phyloP scores from a whole-genome alignment of 2,329 filamentous ascomycete species.

The Pestalotiopsis sp. region DNA sequence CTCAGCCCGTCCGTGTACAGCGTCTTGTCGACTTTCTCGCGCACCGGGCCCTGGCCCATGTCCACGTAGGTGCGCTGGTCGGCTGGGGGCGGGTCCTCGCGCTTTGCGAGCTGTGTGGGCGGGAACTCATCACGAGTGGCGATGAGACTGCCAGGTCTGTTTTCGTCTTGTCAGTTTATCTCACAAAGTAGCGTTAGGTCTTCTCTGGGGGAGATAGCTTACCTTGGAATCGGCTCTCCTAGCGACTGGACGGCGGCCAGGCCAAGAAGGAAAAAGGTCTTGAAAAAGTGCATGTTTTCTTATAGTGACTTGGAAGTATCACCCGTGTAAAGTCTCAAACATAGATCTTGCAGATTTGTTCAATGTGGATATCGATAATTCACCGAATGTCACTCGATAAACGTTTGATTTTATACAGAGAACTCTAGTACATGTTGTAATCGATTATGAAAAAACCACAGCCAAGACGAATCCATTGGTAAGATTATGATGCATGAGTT shows the following conservation, averaged over 20 bases:
- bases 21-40: slow-evolving; percentile 4
- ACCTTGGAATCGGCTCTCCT: not conserved
- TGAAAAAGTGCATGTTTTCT: slow-evolving; percentile 2
- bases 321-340: not conserved
- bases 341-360: not conserved
- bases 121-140: not conserved
- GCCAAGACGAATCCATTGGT: too few species aligned
- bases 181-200: not conserved
- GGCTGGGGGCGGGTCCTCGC: not conserved
- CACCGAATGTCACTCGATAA: too few species aligned
- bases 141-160: not conserved
- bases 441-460: too few species aligned
- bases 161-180: not conserved
- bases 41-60: slow-evolving; percentile 1
- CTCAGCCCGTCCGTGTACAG: not conserved
- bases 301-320: not conserved
- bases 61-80: not conserved
- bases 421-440: too few species aligned
- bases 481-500: too few species aligned
- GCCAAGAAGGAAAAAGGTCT: not conserved
- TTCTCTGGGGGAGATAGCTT: not conserved
- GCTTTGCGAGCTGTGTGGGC: not conserved
- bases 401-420: too few species aligned
- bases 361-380: too few species aligned
- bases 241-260: not conserved